phyloP scores from a whole-genome alignment of 2,329 filamentous ascomycete species.

The Paraphaeosphaeria minitans region DNA sequence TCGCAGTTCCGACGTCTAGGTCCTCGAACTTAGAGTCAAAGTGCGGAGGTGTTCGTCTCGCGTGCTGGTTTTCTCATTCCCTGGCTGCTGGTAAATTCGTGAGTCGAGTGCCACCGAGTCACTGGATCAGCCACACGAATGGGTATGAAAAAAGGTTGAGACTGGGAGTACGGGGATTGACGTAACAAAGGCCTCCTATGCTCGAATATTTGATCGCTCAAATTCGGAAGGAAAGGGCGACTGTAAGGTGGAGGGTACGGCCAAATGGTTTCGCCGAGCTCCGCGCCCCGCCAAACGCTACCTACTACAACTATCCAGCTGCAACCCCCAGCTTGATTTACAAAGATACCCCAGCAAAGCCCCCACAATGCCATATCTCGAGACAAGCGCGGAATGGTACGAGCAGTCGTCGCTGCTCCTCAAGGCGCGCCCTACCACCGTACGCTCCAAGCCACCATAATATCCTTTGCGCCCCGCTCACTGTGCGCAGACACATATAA shows the following conservation, averaged over 20 bases:
- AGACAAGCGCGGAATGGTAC: slow-evolving; percentile 88
- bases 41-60: neutral
- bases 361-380: slow-evolving; percentile 73
- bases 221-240: neutral
- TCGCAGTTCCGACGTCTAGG: neutral
- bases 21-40: neutral
- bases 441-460: slow-evolving; percentile 52
- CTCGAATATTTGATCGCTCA: neutral
- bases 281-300: slow-evolving; percentile 10
- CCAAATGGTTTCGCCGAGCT: slow-evolving; percentile 5
- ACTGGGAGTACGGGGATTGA: neutral
- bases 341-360: neutral
- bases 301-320: slow-evolving; percentile 5
- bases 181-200: neutral
- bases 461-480: slow-evolving; percentile 13
- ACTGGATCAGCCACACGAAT: neutral
- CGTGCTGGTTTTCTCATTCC: neutral
- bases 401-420: slow-evolving; percentile 84
- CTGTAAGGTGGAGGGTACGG: neutral
- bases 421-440: slow-evolving; percentile 82
- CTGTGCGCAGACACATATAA: slow-evolving; percentile 75
- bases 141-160: neutral
- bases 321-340: neutral
- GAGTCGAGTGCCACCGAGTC: neutral
- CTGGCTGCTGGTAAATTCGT: neutral